These are phyloP conservation scores for Posidonia oceanica DNA, from an alignment of 116 monocot species.

Conservation along the genomic window DNA sequence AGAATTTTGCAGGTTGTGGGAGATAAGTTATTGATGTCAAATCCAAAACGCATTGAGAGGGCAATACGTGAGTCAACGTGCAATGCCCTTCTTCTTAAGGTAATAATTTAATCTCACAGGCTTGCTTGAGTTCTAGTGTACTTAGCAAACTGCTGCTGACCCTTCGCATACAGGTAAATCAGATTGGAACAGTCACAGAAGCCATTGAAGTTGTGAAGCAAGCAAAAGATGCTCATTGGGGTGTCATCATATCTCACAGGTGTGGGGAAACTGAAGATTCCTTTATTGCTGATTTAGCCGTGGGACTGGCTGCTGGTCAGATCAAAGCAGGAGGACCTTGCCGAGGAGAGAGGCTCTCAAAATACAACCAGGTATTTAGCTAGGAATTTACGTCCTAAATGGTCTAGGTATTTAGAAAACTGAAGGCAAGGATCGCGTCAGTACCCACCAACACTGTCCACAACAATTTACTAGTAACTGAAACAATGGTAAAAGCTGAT, in stretches of 20 bases:
- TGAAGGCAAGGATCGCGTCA: no score
- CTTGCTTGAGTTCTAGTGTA: no score
- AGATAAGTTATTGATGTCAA: constrained; percentile 85
- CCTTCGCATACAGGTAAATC: constrained; percentile 57
- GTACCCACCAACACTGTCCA: no score
- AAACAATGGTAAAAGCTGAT: no score
- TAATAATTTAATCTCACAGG: constrained; percentile 7
- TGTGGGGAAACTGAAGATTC: constrained; percentile 87
- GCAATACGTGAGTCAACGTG: constrained; percentile 77
- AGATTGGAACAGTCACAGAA: constrained; percentile 89
- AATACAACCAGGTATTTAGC: constrained; percentile 85
- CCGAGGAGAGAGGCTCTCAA: constrained; percentile 71
- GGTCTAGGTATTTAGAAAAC: no score
- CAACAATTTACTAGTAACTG: no score
- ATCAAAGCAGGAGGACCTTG: constrained; percentile 94
- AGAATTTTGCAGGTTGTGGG: constrained; percentile 67
- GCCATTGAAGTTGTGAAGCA: constrained; percentile 90
- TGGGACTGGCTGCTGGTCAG: constrained; percentile 71
- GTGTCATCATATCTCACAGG: constrained; percentile 70
- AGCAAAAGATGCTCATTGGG: constrained; percentile 93
- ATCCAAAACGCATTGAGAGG: constrained; percentile 73
- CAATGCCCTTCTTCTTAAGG: constrained; percentile 98
- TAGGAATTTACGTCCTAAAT: no score
- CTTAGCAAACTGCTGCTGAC: no score
- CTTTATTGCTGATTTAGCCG: constrained; percentile 91